Base-by-base conservation (phyloP, 2,329 filamentous ascomycete species). In the Talaromyces atroroseus region DNA sequence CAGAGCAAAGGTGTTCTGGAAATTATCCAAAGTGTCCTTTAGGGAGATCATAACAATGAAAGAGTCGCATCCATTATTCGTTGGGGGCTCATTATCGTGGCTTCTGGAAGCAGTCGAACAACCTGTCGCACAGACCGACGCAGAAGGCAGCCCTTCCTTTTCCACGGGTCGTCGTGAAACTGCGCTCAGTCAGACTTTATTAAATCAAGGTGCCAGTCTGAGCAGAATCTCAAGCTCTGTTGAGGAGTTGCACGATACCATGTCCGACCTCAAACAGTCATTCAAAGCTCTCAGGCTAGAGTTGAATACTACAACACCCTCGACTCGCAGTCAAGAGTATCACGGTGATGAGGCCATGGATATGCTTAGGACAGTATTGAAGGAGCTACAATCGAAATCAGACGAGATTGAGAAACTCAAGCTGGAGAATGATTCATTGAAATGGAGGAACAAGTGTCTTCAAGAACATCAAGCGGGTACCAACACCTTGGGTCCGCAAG, bases 1-100 rank as follows among this genome's bases (percentile, higher is more conserved):
- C 46, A 74, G 71, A 14, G 64, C 66, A 14, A 73, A 70, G 52
- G 63, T 73, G n/a, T 66, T 74, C 20, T 74, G 71, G 71, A 74
- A 72, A 56, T 60, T 74, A 52, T 65, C 68, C 5, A 72, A 72
- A 49, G 65, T 74, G 2, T 66, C 71, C 0, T 73, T 72, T 51
- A 63, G 71, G 49, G 71, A 73, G 40, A 71, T 74, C 7, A 68
- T 74, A 20, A 71, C 70, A 2, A 73, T 74, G 71, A 65, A 65
- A 54, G 71, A 71, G 3, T 67, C 70, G 0, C 65, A 72, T 21
- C 70, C 71, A 6, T 47, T 66, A 3, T 72, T 68, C 53, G 68
- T 66, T 46, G 68, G 71, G 8, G 68, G 64, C n/a, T 58, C 66
- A 3, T 61, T 72, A 50, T 66, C 71, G 52, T 63, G 63, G 58